Evolutionary conservation across 192 early-diverging fungal species (phyloP).

Genomic region (Jimgerdemannia lactiflua): DNA sequence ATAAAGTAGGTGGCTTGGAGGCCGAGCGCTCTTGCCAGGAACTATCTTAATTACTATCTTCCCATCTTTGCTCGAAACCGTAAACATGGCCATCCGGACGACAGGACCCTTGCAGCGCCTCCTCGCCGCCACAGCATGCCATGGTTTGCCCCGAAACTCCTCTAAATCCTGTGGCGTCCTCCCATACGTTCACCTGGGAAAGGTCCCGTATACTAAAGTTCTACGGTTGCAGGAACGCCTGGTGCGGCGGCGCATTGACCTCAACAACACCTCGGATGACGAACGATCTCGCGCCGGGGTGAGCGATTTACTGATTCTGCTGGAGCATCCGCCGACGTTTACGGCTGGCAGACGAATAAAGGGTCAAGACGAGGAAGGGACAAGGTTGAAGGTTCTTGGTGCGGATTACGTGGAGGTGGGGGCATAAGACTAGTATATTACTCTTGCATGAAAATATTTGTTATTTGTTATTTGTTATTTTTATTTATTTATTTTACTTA

Average conservation of each 20-base stretch:
- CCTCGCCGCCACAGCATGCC: no score
- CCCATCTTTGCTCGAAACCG: no score
- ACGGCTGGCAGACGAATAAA: constrained; percentile 86
- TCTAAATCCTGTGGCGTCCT: background rate
- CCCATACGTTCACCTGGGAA: background rate
- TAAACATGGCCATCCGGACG: no score
- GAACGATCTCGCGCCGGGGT: background rate
- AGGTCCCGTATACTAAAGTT: constrained; percentile 50
- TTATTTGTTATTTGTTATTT: background rate
- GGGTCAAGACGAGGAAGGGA: constrained; percentile 41
- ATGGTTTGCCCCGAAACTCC: no score
- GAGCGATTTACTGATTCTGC: constrained; percentile 59
- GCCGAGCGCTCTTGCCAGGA: no score
- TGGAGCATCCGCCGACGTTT: constrained; percentile 89
- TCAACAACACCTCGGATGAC: constrained; percentile 33
- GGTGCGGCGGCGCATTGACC: constrained; percentile 41
- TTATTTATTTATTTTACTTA: background rate
- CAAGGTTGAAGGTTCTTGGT: constrained; percentile 55
- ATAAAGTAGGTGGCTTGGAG: no score
- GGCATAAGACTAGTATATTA: background rate
- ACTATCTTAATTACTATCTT: no score
- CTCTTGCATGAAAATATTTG: no score
- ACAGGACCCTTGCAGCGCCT: no score
- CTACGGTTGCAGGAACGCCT: constrained; percentile 61
- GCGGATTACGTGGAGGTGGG: constrained; percentile 68